phyloP scores from a whole-genome alignment of 805 yeast species.

The Teunomyces atbi region DNA sequence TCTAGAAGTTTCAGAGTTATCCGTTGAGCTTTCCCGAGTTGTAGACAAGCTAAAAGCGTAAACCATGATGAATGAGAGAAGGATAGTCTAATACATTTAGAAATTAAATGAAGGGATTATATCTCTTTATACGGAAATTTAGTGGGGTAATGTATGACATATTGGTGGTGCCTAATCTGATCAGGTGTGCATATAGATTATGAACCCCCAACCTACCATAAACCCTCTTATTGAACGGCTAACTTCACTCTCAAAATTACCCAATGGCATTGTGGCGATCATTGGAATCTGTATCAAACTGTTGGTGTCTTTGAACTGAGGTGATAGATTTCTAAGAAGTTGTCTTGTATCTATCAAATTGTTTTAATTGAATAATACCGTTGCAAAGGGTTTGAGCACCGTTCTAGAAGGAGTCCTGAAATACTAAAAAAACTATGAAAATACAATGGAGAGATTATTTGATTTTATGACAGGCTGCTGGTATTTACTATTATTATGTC shows the following conservation, averaged over 20 bases:
- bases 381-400: background rate
- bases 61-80: too few species aligned
- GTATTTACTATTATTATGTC: too few species aligned
- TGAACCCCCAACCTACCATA: background rate
- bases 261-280: background rate
- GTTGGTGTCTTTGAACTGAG: too few species aligned
- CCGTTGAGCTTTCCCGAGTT: background rate
- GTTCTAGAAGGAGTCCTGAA: slow-evolving; percentile 1
- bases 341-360: too few species aligned
- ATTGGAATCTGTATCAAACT: too few species aligned
- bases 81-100: too few species aligned
- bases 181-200: background rate
- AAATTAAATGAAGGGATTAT: background rate
- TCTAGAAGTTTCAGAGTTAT: slow-evolving; percentile 1
- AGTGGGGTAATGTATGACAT: background rate
- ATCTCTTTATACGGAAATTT: background rate
- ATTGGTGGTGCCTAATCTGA: background rate
- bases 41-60: background rate
- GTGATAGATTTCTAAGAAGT: too few species aligned
- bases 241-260: background rate
- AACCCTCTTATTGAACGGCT: background rate
- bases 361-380: too few species aligned
- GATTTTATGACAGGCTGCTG: too few species aligned
- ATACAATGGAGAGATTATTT: too few species aligned
- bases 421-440: too few species aligned